Evolutionary conservation across 306 rosid species (phyloP).

Genomic region (Abrus pulchellus): DNA sequence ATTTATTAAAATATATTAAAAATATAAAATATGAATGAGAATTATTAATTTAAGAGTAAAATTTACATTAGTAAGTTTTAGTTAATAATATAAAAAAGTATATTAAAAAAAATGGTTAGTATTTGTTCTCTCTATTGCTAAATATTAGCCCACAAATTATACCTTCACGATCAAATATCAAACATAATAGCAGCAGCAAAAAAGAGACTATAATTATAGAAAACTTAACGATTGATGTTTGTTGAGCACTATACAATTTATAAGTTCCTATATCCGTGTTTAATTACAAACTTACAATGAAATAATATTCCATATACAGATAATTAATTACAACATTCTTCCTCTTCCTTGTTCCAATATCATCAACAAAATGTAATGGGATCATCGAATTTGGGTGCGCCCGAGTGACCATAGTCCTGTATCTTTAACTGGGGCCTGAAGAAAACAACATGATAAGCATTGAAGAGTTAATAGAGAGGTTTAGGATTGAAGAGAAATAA

Average conservation of each 20-base stretch:
- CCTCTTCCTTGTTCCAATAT: neutral
- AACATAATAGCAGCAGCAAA: too few relatives aligned
- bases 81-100: too few relatives aligned
- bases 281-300: neutral
- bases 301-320: slow-evolving; percentile 11
- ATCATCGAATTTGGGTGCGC: slow-evolving; percentile 81
- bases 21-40: too few relatives aligned
- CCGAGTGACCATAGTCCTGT: slow-evolving; percentile 96
- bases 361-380: neutral
- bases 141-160: too few relatives aligned
- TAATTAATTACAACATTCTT: slow-evolving; percentile 4
- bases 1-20: too few relatives aligned
- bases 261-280: slow-evolving; percentile 1
- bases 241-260: neutral
- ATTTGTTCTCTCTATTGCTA: too few relatives aligned
- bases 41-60: too few relatives aligned
- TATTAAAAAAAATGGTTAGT: too few relatives aligned
- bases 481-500: neutral
- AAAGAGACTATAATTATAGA: too few relatives aligned
- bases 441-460: slow-evolving; percentile 14
- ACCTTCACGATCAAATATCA: too few relatives aligned
- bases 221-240: too few relatives aligned
- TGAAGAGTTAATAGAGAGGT: neutral
- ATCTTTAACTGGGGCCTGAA: slow-evolving; percentile 85
- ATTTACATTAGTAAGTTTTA: too few relatives aligned